Evolutionary conservation across 2,329 filamentous ascomycete genomes (phyloP).

Genomic region (Botrytis elliptica): DNA sequence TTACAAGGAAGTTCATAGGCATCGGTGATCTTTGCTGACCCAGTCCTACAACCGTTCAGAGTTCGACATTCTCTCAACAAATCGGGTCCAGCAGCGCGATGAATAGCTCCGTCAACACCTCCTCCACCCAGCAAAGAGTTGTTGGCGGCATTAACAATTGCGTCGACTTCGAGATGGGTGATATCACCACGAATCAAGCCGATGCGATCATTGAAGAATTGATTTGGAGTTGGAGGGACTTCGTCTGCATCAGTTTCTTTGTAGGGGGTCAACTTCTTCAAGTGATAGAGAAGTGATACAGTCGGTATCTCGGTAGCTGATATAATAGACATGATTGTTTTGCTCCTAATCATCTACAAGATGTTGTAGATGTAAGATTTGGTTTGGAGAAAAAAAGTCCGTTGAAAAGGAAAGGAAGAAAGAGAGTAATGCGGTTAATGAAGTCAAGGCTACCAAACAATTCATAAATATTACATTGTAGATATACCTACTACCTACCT

Average conservation of each 20-base stretch:
- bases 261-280: constrained; percentile 35
- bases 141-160: constrained; percentile 94
- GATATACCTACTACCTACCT: background rate
- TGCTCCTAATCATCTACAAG: constrained; percentile 27
- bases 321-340: constrained; percentile 34
- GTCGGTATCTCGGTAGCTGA: constrained; percentile 37
- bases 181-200: constrained; percentile 75
- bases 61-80: constrained; percentile 70
- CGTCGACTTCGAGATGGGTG: constrained; percentile 72
- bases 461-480: background rate
- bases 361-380: background rate
- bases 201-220: constrained; percentile 66
- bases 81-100: constrained; percentile 70
- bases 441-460: background rate
- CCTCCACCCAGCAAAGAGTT: constrained; percentile 74
- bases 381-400: background rate
- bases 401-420: background rate
- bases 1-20: constrained; percentile 74
- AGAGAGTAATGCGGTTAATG: background rate
- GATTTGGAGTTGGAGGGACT: constrained; percentile 43
- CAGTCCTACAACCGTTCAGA: constrained; percentile 72
- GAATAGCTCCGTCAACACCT: constrained; percentile 89
- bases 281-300: constrained; percentile 36
- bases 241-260: constrained; percentile 27
- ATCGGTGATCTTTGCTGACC: constrained; percentile 77